A percentile compares a stretch with the other conserved stretches of the same genome.
phyloP scores from a whole-genome alignment of 257 asterid genomes.

The Linaria vulgaris region DNA sequence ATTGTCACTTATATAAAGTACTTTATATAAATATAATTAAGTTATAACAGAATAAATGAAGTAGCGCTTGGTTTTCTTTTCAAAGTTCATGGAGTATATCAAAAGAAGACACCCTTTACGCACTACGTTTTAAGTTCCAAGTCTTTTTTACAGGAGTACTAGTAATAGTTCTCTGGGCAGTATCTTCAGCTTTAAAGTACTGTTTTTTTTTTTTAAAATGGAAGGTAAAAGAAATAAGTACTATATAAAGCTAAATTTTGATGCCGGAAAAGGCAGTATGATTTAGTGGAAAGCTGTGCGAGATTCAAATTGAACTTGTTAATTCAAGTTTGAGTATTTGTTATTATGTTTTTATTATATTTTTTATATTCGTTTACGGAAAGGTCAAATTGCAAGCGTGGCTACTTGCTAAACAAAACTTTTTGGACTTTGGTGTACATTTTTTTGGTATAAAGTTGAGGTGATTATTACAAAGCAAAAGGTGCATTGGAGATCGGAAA shows the following conservation, averaged over 20 bases:
- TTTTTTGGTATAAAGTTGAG: constrained; percentile 27
- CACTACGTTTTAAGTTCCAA: constrained; percentile 14
- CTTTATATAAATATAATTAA: no score
- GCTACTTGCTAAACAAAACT: constrained; percentile 27
- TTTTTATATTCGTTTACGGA: background rate
- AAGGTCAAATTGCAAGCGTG: constrained; percentile 25
- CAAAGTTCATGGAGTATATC: constrained; percentile 4
- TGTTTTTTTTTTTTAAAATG: background rate
- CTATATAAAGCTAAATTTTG: constrained; percentile 14
- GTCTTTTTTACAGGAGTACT: background rate
- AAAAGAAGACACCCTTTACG: constrained; percentile 21
- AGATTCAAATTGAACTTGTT: constrained; percentile 23
- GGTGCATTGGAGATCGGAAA: constrained; percentile 33
- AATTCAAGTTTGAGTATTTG: background rate
- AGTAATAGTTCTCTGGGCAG: constrained; percentile 12
- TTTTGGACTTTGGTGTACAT: constrained; percentile 33
- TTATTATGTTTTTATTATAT: no score
- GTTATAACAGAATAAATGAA: no score
- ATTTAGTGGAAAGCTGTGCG: constrained; percentile 1
- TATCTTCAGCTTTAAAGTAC: constrained; percentile 24
- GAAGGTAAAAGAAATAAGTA: background rate
- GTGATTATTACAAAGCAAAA: constrained; percentile 28
- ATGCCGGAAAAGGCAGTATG: constrained; percentile 4
- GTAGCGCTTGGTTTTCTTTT: background rate
- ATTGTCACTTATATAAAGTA: no score